Evolutionary conservation across 2,329 filamentous ascomycete genomes (phyloP), one percentile per base, ranked within the genome.

Genomic region (Aureobasidium melanogenum): DNA sequence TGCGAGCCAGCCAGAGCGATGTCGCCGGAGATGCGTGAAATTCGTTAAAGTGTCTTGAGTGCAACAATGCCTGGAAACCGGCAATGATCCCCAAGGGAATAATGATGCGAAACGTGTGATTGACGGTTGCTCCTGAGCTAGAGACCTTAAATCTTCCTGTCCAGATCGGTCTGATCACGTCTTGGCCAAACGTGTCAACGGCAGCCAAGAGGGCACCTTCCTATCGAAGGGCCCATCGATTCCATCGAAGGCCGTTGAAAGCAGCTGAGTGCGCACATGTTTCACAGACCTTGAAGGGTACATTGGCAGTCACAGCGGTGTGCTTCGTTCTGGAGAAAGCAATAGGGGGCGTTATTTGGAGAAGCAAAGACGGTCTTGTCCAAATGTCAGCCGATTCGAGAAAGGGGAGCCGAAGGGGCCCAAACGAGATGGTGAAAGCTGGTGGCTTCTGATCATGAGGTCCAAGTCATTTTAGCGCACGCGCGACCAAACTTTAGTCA

Each of bases 131-230:
- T 48, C 56, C 44, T 48, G 44, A 50, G 56, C 43, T 59, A 48
- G 19, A 59, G 26, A 59, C 15, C 30, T 59, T 59, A 59, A 59
- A 28, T 44, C 28, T 47, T 41, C 9, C 55, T 15, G 55, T 19
- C 34, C 59, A 61, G 59, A 61, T 61, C 59, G 48, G 48, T 52
- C 59, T 61, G 58, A 46, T 61, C 5, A 17, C 28, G n/a, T 32
- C 36, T 43, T 30, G 26, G 36, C 10, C 36, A 28, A 19, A 22
- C 8, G 12, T 46, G 12, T n/a, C 15, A 57, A 57, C 54, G 54
- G 54, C 30, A 56, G 36, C 52, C 39, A 39, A 34, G 38, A 28
- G 12, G 12, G 5, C 32, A 44, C n/a, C 28, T 5, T 43, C 24
- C 24, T 46, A 22, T 43, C 38, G n/a, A 34, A 47, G 26, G 26